Conservation (phyloP, 2,329 filamentous ascomycete species). For the Ceratocystis harringtonii region DNA sequence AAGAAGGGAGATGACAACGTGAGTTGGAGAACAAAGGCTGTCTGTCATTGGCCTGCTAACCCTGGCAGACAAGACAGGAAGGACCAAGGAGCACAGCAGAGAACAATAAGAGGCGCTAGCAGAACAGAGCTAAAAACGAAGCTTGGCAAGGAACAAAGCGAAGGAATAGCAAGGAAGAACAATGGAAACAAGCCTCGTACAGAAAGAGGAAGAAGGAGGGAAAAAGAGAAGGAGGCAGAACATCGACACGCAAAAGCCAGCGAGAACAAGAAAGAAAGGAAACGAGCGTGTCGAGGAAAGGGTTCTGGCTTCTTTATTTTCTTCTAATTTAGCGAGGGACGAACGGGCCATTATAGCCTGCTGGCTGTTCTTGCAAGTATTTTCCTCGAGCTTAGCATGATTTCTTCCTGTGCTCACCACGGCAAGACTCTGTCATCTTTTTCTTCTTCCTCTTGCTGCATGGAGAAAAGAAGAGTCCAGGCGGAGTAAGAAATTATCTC, state of each 20-base stretch:
- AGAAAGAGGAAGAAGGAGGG: background rate
- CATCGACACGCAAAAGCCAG: background rate
- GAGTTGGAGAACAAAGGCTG: background rate
- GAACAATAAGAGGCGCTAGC: background rate
- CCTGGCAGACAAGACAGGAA: background rate
- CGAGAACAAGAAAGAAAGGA: background rate
- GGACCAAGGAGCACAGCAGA: background rate
- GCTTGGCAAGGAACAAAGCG: background rate
- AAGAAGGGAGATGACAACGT: background rate
- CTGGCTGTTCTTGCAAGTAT: background rate
- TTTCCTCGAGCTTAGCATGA: background rate
- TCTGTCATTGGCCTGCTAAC: background rate
- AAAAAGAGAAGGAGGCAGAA: background rate
- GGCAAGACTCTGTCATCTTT: background rate
- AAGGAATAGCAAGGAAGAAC: conserved; percentile 5
- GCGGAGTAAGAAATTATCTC: background rate
- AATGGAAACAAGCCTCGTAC: background rate
- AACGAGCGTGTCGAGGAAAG: background rate
- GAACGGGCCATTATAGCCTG: background rate
- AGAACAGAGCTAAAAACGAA: background rate
- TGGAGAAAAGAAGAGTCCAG: conserved; percentile 1
- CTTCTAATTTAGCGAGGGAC: background rate
- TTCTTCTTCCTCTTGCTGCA: conserved; percentile 10
- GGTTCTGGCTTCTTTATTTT: background rate
- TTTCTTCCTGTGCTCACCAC: background rate